Evolutionary conservation across 345 rosid genomes (phyloP).

Genomic region (Citrus sinensis): DNA sequence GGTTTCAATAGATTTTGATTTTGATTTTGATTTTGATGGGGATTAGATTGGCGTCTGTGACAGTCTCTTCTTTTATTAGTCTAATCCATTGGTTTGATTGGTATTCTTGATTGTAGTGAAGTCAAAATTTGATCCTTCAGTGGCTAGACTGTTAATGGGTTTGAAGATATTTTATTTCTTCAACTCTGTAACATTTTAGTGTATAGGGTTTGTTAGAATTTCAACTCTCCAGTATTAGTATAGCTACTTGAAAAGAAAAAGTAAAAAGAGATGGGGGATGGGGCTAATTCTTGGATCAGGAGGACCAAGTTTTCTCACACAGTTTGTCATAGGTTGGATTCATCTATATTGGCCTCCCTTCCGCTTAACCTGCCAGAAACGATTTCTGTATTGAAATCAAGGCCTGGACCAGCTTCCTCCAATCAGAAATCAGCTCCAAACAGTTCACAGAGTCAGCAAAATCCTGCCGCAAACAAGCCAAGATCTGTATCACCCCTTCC

Average conservation of each 20-base stretch:
- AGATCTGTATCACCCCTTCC: slow-evolving; percentile 85
- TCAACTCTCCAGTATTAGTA: slow-evolving; percentile 19
- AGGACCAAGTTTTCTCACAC: slow-evolving; percentile 89
- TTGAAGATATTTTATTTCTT: slow-evolving; percentile 16
- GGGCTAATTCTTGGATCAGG: slow-evolving; percentile 80
- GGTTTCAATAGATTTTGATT: slow-evolving; percentile 19
- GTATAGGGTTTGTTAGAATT: slow-evolving; percentile 16
- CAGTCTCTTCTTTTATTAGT: slow-evolving; percentile 18
- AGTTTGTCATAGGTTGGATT: slow-evolving; percentile 69
- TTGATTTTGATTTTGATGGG: slow-evolving; percentile 6
- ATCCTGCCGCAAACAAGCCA: slow-evolving; percentile 52
- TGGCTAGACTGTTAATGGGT: slow-evolving; percentile 17
- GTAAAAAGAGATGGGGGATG: slow-evolving; percentile 59
- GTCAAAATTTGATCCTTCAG: slow-evolving; percentile 16
- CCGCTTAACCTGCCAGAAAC: slow-evolving; percentile 35
- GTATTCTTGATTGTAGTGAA: slow-evolving; percentile 20
- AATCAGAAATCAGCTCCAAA: slow-evolving; percentile 23
- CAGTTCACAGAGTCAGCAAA: slow-evolving; percentile 41
- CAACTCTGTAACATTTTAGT: slow-evolving; percentile 19
- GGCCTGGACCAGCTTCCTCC: slow-evolving; percentile 29
- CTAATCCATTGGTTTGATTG: slow-evolving; percentile 34
- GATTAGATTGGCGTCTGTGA: slow-evolving; percentile 28
- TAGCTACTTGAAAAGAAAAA: not conserved
- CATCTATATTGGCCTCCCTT: slow-evolving; percentile 51
- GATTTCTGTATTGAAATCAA: slow-evolving; percentile 36